Evolutionary conservation across 805 yeast species (phyloP).

Genomic region (Teunomyces panamensis): DNA sequence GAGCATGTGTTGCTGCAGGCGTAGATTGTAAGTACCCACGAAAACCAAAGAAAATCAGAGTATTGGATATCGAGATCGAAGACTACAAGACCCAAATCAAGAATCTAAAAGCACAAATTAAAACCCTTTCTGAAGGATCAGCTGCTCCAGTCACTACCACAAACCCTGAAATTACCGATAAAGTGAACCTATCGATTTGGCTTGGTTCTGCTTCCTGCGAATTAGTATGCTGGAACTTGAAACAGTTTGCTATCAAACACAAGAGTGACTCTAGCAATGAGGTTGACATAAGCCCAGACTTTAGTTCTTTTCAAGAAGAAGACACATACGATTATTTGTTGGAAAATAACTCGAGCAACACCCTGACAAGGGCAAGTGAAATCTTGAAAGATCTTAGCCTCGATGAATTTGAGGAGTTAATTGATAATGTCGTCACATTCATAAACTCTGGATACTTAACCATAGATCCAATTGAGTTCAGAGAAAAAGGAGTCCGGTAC

Average conservation of each 20-base stretch:
- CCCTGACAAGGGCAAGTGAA: background rate
- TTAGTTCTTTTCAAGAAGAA: slow-evolving; percentile 22
- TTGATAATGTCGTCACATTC: slow-evolving; percentile 17
- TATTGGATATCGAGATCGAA: slow-evolving; percentile 23
- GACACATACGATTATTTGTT: slow-evolving; percentile 16
- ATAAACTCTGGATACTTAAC: slow-evolving; percentile 25
- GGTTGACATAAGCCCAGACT: slow-evolving; percentile 19
- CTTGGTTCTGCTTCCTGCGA: slow-evolving; percentile 26
- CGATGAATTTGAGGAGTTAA: background rate
- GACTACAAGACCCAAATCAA: slow-evolving; percentile 14
- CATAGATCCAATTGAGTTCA: slow-evolving; percentile 19
- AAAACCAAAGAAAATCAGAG: slow-evolving; percentile 17
- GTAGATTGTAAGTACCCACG: slow-evolving; percentile 19
- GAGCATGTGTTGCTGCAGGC: slow-evolving; percentile 13
- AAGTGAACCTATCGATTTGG: slow-evolving; percentile 15
- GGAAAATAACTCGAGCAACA: background rate
- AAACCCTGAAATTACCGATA: slow-evolving; percentile 2
- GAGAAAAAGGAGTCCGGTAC: slow-evolving; percentile 9
- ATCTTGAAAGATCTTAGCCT: background rate
- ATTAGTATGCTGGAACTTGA: slow-evolving; percentile 22
- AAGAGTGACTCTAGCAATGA: slow-evolving; percentile 7
- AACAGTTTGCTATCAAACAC: slow-evolving; percentile 12
- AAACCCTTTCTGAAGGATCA: background rate
- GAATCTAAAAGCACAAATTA: background rate
- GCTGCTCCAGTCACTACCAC: background rate